Conservation (phyloP, 208 protist species). For the Leishmania lainsoni region DNA sequence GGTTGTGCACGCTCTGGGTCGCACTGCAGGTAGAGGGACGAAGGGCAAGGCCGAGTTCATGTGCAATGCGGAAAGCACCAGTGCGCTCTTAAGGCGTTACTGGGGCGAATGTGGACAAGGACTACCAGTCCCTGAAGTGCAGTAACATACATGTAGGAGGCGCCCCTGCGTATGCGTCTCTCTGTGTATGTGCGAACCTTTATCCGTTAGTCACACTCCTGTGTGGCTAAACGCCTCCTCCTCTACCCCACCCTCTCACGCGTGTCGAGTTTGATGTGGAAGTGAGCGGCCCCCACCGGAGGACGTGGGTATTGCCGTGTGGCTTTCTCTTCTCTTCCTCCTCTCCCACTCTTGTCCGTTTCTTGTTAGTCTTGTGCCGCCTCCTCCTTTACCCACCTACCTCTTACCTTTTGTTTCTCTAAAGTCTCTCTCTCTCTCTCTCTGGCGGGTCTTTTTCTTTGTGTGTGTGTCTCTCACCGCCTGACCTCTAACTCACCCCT, state of each 20-base stretch:
- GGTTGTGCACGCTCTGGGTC: background rate
- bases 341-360: background rate
- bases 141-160: background rate
- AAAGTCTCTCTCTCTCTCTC: background rate
- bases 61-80: background rate
- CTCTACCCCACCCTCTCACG: background rate
- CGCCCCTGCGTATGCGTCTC: background rate
- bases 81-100: background rate
- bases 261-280: background rate
- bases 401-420: slow-evolving; percentile 4
- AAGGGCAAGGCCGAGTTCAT: background rate
- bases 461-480: slow-evolving; percentile 1
- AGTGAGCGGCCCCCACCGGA: background rate
- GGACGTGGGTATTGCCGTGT: background rate
- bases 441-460: background rate
- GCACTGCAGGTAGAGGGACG: background rate
- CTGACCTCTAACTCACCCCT: background rate
- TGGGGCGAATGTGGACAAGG: background rate
- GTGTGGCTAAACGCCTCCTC: background rate
- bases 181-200: background rate
- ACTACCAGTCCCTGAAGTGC: background rate
- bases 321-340: background rate
- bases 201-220: background rate
- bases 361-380: background rate
- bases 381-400: background rate